A percentile compares a stretch with the other conserved stretches of the same genome.
These are phyloP conservation scores for Arthrinium puccinioides DNA, from an alignment of 2,329 filamentous ascomycete genomes.

Conservation along the genomic window DNA sequence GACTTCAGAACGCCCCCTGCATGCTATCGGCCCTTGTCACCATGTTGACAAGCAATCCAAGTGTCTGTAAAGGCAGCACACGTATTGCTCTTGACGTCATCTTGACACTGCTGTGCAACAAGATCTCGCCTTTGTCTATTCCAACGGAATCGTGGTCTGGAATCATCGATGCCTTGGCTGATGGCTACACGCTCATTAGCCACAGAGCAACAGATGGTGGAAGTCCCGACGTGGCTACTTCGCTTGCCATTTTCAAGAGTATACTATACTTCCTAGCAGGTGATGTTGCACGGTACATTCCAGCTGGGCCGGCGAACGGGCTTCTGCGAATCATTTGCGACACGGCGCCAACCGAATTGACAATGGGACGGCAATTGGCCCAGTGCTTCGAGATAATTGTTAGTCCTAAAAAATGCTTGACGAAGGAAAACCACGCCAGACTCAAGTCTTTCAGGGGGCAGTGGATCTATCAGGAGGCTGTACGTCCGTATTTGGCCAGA, in stretches of 20 bases:
- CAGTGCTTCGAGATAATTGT: slow-evolving; percentile 18
- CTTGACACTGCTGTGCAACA: slow-evolving; percentile 19
- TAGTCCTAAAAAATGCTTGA: slow-evolving; percentile 18
- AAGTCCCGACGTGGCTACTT: neutral
- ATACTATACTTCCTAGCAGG: slow-evolving; percentile 22
- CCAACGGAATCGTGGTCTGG: neutral
- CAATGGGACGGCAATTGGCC: slow-evolving; percentile 17
- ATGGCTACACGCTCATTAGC: neutral
- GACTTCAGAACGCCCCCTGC: too few species aligned
- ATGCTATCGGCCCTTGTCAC: neutral
- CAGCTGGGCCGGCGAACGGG: slow-evolving; percentile 7
- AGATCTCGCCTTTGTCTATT: slow-evolving; percentile 11
- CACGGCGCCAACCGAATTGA: slow-evolving; percentile 7
- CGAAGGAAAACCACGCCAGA: slow-evolving; percentile 17
- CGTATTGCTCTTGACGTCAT: slow-evolving; percentile 18
- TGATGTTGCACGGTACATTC: slow-evolving; percentile 18
- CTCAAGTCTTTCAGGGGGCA: slow-evolving; percentile 15
- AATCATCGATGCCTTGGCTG: neutral
- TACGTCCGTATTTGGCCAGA: slow-evolving; percentile 28
- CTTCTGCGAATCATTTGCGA: slow-evolving; percentile 14
- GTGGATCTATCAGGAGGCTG: slow-evolving; percentile 19
- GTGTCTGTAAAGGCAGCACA: slow-evolving; percentile 11
- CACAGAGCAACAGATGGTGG: neutral
- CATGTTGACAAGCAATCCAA: slow-evolving; percentile 5
- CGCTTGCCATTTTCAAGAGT: slow-evolving; percentile 16